These are phyloP conservation scores for Raphanus raphanistrum DNA, from an alignment of 345 rosid genomes.

Conservation along the genomic window DNA sequence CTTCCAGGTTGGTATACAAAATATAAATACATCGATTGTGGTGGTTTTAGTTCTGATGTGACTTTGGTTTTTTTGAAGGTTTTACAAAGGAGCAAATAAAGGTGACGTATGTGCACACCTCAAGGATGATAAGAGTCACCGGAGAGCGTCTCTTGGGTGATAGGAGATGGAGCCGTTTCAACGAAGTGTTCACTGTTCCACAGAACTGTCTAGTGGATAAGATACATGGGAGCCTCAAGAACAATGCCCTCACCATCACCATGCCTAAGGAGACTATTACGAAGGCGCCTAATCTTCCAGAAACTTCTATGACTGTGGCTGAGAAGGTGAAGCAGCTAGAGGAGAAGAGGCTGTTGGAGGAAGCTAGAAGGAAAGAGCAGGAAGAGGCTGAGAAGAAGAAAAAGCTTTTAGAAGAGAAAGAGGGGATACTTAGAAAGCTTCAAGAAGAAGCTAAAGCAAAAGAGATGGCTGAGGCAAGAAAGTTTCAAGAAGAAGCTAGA, in stretches of 20 bases:
- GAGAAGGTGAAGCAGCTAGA: constrained; percentile 28
- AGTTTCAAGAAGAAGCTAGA: constrained; percentile 31
- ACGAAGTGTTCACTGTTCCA: constrained; percentile 51
- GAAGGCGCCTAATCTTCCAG: constrained; percentile 28
- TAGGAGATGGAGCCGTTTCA: constrained; percentile 48
- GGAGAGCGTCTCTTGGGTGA: constrained; percentile 47
- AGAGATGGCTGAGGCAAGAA: constrained; percentile 17
- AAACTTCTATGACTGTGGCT: constrained; percentile 23
- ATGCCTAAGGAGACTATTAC: constrained; percentile 51
- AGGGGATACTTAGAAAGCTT: constrained; percentile 28
- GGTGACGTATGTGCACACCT: constrained; percentile 44
- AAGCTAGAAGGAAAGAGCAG: background rate
- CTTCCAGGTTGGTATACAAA: constrained; percentile 42
- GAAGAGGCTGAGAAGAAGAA: constrained; percentile 2
- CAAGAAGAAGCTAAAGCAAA: constrained; percentile 31
- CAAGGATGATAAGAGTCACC: constrained; percentile 40
- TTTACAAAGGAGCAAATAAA: constrained; percentile 56
- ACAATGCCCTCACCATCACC: constrained; percentile 48
- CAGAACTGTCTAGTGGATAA: constrained; percentile 48
- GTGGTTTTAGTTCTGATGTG: constrained; percentile 3
- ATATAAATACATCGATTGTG: background rate
- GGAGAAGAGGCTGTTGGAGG: constrained; percentile 10
- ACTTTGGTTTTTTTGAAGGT: constrained; percentile 32
- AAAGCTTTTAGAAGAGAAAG: constrained; percentile 40
- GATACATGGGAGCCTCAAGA: constrained; percentile 47